Evolutionary conservation across 2,329 filamentous ascomycete species (phyloP), one percentile per base, ranked within the genome.

Genomic region (Apiospora aurea): DNA sequence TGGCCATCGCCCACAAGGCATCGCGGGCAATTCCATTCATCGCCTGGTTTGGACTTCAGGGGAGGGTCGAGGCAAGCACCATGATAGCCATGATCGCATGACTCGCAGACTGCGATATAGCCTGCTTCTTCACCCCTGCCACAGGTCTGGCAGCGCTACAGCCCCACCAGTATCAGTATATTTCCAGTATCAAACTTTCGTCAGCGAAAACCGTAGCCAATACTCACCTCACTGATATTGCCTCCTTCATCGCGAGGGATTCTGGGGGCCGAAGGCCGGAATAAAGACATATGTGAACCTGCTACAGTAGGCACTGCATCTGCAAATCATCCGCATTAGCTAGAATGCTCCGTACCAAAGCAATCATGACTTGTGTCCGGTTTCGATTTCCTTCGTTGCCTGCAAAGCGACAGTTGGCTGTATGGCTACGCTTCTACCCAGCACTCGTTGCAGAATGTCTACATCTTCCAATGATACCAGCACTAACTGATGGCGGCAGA

Each of bases 1-100:
- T 98, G 95, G 51, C 96, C 95, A 71, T 97, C 97, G 67, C 96
- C 96, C 34, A 99, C 96, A 38, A 99, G 89, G 80, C 96, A 99
- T 78, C 95, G 91, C 0, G 96, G 93, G 76, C 96, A 99, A 80
- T 98, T 96, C 96, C 96, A 99, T 79, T 98, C 96, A 70, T 91
- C 88, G 34, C 96, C 93, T 0, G 95, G 94, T 75, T 93, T 90
- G 11, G 88, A 85, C 76, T 92, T 93, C 61, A 97, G 84, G 1
- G 93, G 94, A 46, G 95, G 96, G 75, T 99, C 96, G 26, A 98
- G 88, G 78, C 96, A 99, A 73, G 91, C 88, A 77, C 92, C 93
- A 80, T 99, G 96, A 78, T 90, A 98, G 3, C 93, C 92, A 78
- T 93, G 89, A 74, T 98, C 96, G 82, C 96, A 99, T 71, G 94